Evolutionary conservation across 768 basidiomycete species (phyloP).

Genomic region (Boletus huronensis): DNA sequence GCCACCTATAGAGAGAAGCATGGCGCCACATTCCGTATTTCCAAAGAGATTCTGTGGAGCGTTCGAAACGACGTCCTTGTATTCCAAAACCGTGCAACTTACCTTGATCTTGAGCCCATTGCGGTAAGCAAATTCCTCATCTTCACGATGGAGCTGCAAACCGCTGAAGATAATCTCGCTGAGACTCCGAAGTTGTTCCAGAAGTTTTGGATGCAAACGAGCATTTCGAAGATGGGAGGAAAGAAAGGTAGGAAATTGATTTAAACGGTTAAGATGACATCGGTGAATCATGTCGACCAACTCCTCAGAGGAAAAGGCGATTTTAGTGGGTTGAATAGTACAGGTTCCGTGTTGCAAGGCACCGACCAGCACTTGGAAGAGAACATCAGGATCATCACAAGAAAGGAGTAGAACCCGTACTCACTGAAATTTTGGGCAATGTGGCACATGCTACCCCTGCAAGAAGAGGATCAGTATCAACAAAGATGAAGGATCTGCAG

Average conservation of each 20-base stretch:
- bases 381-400: conserved; percentile 19
- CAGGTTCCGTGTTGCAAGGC: conserved; percentile 70
- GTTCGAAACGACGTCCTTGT: conserved; percentile 19
- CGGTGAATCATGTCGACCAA: conserved; percentile 66
- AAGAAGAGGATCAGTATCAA: conserved; percentile 34
- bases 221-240: conserved; percentile 58
- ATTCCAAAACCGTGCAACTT: conserved; percentile 27
- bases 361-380: conserved; percentile 56
- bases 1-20: conserved; percentile 59
- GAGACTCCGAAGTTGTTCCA: conserved; percentile 51
- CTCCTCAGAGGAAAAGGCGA: conserved; percentile 65
- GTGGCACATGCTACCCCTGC: conserved; percentile 81
- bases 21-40: conserved; percentile 75
- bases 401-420: conserved; percentile 29
- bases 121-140: conserved; percentile 66
- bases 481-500: conserved; percentile 14
- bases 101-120: conserved; percentile 65
- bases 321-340: conserved; percentile 64
- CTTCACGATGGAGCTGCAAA: conserved; percentile 59
- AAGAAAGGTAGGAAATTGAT: conserved; percentile 72
- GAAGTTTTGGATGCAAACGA: conserved; percentile 55
- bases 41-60: conserved; percentile 67
- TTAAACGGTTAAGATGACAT: conserved; percentile 68
- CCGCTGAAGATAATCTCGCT: conserved; percentile 68
- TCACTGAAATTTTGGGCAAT: conserved; percentile 74